Base-by-base conservation (phyloP, 371 early-diverging fungal genomes). In the Cokeromyces recurvatus region DNA sequence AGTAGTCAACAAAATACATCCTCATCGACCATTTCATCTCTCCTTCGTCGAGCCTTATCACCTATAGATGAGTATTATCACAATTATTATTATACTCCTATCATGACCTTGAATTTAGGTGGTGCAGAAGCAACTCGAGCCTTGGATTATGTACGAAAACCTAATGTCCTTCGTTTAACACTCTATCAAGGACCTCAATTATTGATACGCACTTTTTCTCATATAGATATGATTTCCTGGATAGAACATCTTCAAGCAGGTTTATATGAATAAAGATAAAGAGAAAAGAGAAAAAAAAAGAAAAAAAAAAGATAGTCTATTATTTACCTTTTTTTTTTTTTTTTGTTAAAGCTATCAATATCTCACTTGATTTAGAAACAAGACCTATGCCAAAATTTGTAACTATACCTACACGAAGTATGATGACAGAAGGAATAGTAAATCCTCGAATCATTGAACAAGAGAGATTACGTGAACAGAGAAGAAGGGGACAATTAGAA, bases 371-470 rank as follows among this genome's bases (percentile, higher is more conserved):
- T 37, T 46, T 74, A 14, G 74, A 74, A 27, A 37, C 52, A 29
- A 57, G 74, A 12, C 68, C 68, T 8, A 74, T 74, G 74, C 74
- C 74, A 20, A 67, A 68, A 24, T 74, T 74, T 38, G 59, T 74
- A 21, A 70, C 74, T 7, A 43, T 74, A 23, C 68, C 71, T 14
- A 47, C 51, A 11, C 64, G 71, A 20, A 52, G 43, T 20, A 31
- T 47, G 32, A 22, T 45, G 40, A 36, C 57, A 23, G n/a, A n/a
- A n/a, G 34, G 46, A 27, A 17, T 40, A 16, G 19, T 40, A 23
- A 43, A 56, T 59, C 36, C 67, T 7, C 50, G 67, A 31, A 35
- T 56, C 0, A 47, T 71, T 14, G 60, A 60, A 29, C 16, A 62
- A 17, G 71, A 71, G 46, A 56, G 59, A 36, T 38, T 46, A 20